Percentiles rank a stretch among this genome's conserved stretches.
Evolutionary conservation across 1,284 basidiomycete species (phyloP).

Genomic region (Pseudozyma sp.): DNA sequence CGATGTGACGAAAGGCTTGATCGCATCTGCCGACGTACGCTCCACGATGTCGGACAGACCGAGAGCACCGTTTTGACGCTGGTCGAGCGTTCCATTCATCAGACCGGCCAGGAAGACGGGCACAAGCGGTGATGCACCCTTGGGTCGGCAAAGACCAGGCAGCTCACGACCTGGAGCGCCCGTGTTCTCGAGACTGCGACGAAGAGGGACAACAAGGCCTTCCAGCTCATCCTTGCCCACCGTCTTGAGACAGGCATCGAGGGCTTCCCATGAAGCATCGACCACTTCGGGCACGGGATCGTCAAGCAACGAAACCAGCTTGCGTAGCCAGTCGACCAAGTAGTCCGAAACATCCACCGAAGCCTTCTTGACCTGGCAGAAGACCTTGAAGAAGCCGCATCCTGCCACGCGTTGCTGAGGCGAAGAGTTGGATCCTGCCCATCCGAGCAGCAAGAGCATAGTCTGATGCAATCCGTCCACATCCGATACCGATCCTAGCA

Average conservation of each 20-base stretch:
- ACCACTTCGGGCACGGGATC: slow-evolving; percentile 82
- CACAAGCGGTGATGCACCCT: slow-evolving; percentile 87
- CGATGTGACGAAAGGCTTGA: slow-evolving; percentile 96
- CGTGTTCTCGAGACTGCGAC: slow-evolving; percentile 86
- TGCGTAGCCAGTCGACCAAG: slow-evolving; percentile 93
- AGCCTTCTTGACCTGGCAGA: slow-evolving; percentile 58
- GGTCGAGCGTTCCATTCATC: slow-evolving; percentile 72
- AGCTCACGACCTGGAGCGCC: slow-evolving; percentile 83
- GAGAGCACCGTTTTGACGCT: slow-evolving; percentile 87
- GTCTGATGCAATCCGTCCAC: slow-evolving; percentile 65
- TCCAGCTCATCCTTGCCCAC: slow-evolving; percentile 93
- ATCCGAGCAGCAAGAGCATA: slow-evolving; percentile 66
- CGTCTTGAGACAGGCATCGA: slow-evolving; percentile 90
- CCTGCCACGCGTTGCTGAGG: slow-evolving; percentile 54
- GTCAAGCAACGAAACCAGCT: slow-evolving; percentile 86
- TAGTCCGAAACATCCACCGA: slow-evolving; percentile 72
- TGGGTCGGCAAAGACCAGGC: slow-evolving; percentile 88
- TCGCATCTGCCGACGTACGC: slow-evolving; percentile 84
- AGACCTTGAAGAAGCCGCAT: slow-evolving; percentile 59
- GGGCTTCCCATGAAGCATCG: slow-evolving; percentile 82
- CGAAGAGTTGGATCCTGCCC: slow-evolving; percentile 56
- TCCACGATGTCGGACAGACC: slow-evolving; percentile 95
- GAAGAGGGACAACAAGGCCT: slow-evolving; percentile 75
- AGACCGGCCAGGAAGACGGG: slow-evolving; percentile 88
- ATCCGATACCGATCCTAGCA: slow-evolving; percentile 57